Conservation (phyloP, 1,284 basidiomycete species). For the Cutaneotrichosporon cutaneum region DNA sequence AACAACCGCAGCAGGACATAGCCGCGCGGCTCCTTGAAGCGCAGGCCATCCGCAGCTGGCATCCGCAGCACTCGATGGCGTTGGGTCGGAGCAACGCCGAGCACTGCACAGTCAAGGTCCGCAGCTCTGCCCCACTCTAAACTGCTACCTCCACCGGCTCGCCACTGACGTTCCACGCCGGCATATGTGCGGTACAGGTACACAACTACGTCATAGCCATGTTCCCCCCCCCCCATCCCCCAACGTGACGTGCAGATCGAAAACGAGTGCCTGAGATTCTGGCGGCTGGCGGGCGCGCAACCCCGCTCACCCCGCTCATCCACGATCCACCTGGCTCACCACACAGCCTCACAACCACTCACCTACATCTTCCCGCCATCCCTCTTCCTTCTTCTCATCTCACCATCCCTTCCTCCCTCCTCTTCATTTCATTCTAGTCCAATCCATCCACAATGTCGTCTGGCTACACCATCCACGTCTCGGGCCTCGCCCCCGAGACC, state of each 20-base stretch:
- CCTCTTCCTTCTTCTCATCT: neutral
- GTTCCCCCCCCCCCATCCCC: neutral
- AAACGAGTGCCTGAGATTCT: neutral
- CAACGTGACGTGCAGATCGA: neutral
- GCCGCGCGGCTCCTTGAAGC: too few species aligned
- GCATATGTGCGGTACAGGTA: too few species aligned
- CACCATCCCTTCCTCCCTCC: neutral
- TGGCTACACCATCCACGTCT: slow-evolving; percentile 50
- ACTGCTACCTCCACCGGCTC: too few species aligned
- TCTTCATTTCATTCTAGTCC: neutral
- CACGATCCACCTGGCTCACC: too few species aligned
- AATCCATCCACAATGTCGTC: slow-evolving; percentile 22
- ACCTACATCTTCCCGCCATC: slow-evolving; percentile 2
- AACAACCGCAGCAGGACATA: too few species aligned
- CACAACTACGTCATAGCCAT: neutral
- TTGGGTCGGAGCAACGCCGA: too few species aligned
- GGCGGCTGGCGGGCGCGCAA: neutral
- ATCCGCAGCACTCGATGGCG: too few species aligned
- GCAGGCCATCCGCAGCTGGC: too few species aligned
- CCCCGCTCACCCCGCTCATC: neutral
- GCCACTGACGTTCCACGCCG: too few species aligned
- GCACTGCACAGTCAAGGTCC: too few species aligned
- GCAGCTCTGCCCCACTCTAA: neutral
- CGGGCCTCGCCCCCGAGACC: slow-evolving; percentile 52
- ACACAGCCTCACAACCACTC: neutral